These are phyloP conservation scores for Plectosphaerella cucumerina DNA, from an alignment of 2,329 filamentous ascomycete species.

Conservation along the genomic window DNA sequence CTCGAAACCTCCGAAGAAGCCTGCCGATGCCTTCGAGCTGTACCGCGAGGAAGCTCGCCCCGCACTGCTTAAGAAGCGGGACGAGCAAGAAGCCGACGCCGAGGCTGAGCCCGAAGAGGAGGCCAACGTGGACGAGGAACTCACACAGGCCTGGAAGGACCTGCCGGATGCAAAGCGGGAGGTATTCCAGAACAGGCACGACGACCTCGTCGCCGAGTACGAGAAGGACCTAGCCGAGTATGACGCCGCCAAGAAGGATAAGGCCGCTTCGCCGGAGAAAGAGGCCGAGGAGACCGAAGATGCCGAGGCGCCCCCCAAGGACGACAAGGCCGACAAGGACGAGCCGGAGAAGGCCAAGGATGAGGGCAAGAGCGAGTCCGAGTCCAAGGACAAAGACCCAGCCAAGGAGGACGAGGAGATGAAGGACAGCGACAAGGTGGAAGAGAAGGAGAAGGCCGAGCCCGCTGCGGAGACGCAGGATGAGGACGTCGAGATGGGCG, in stretches of 20 bases:
- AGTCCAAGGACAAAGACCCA: background rate
- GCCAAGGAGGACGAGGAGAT: constrained; percentile 9
- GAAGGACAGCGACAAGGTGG: constrained; percentile 12
- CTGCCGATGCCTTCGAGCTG: constrained; percentile 48
- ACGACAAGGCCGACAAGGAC: constrained; percentile 9
- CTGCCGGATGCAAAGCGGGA: constrained; percentile 45
- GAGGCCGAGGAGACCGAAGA: constrained; percentile 10
- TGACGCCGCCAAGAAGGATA: constrained; percentile 14
- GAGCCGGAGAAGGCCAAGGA: constrained; percentile 10
- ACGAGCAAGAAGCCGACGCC: background rate
- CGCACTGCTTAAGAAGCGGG: constrained; percentile 18
- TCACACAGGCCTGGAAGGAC: constrained; percentile 51
- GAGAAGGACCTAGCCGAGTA: constrained; percentile 34
- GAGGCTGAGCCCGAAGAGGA: constrained; percentile 23
- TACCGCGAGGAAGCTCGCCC: constrained; percentile 49
- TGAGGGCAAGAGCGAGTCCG: constrained; percentile 2
- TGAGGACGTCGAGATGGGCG: constrained; percentile 46
- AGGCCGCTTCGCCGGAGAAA: background rate
- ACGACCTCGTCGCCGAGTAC: constrained; percentile 33
- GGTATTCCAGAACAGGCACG: constrained; percentile 40
- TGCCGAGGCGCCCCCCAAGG: background rate
- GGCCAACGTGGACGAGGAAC: constrained; percentile 47
- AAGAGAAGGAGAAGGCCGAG: constrained; percentile 9
- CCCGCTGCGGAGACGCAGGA: constrained; percentile 28
- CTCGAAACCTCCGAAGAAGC: constrained; percentile 35